Conservation (phyloP, 768 basidiomycete genomes). For the Baorangia bicolor region DNA sequence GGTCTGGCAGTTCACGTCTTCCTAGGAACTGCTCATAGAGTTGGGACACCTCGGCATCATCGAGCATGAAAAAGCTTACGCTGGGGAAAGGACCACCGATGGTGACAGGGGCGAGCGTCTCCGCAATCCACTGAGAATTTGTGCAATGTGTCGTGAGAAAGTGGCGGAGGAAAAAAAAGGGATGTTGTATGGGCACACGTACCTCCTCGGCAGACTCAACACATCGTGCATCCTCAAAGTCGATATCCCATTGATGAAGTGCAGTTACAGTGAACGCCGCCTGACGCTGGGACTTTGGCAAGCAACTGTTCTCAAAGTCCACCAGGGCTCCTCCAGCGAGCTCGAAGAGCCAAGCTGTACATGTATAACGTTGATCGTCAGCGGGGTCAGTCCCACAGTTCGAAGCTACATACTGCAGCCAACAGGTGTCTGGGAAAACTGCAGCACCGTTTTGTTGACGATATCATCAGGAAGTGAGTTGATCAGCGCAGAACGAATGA, state of each 20-base stretch:
- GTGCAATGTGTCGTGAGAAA: conserved; percentile 11
- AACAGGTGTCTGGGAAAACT: conserved; percentile 81
- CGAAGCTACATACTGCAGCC: conserved; percentile 75
- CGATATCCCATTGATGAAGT: conserved; percentile 91
- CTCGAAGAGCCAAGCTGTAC: conserved; percentile 87
- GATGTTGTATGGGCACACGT: conserved; percentile 13
- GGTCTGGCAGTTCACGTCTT: conserved; percentile 60
- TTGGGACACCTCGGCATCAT: conserved; percentile 18
- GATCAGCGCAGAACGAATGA: conserved; percentile 83
- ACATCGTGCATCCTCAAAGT: conserved; percentile 77
- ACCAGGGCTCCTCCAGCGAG: conserved; percentile 77
- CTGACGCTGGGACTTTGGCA: conserved; percentile 77
- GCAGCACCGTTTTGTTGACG: conserved; percentile 76
- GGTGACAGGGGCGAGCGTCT: conserved; percentile 67
- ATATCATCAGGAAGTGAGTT: conserved; percentile 84
- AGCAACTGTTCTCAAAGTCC: conserved; percentile 70
- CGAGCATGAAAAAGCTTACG: conserved; percentile 46
- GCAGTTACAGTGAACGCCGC: conserved; percentile 85
- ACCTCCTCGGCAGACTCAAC: conserved; percentile 81
- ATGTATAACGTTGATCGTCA: not conserved
- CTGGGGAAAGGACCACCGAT: conserved; percentile 83
- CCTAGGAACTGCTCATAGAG: conserved; percentile 63
- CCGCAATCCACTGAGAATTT: conserved; percentile 71
- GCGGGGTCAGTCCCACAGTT: not conserved
- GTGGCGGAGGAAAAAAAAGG: not conserved